Percentiles rank a stretch among this genome's conserved stretches.
Evolutionary conservation across 768 basidiomycete genomes (phyloP).

Genomic region (Phanerodontia chrysosporium): DNA sequence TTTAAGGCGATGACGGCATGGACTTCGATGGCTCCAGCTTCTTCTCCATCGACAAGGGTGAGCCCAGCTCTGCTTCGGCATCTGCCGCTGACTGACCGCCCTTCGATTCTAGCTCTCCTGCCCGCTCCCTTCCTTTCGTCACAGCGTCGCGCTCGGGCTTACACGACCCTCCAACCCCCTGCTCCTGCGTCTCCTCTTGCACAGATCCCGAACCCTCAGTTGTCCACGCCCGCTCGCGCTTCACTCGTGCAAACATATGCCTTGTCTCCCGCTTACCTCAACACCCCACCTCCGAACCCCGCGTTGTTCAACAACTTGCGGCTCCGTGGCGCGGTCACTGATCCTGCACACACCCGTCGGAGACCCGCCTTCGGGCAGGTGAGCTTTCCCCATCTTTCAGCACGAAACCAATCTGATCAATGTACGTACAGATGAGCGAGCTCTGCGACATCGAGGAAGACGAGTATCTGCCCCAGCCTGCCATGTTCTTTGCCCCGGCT

Average conservation of each 20-base stretch:
- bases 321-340: constrained; percentile 68
- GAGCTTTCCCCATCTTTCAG: no score
- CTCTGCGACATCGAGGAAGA: constrained; percentile 77
- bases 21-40: constrained; percentile 46
- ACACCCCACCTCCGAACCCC: constrained; percentile 66
- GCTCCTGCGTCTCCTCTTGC: constrained; percentile 26
- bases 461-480: constrained; percentile 36
- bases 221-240: constrained; percentile 25
- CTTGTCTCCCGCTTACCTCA: constrained; percentile 35
- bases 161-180: constrained; percentile 54
- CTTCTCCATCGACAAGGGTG: constrained; percentile 28
- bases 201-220: constrained; percentile 24
- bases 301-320: constrained; percentile 52
- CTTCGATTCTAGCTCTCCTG: constrained; percentile 41
- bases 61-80: background rate
- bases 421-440: constrained; percentile 33
- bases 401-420: no score
- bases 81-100: constrained; percentile 15
- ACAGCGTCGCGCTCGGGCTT: constrained; percentile 44
- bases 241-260: constrained; percentile 28
- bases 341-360: constrained; percentile 54
- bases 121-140: constrained; percentile 55
- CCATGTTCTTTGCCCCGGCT: constrained; percentile 29
- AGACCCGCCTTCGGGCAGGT: constrained; percentile 39
- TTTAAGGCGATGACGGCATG: constrained; percentile 48